Evolutionary conservation across 306 rosid species (phyloP).

Genomic region (Cicer yamashitae): DNA sequence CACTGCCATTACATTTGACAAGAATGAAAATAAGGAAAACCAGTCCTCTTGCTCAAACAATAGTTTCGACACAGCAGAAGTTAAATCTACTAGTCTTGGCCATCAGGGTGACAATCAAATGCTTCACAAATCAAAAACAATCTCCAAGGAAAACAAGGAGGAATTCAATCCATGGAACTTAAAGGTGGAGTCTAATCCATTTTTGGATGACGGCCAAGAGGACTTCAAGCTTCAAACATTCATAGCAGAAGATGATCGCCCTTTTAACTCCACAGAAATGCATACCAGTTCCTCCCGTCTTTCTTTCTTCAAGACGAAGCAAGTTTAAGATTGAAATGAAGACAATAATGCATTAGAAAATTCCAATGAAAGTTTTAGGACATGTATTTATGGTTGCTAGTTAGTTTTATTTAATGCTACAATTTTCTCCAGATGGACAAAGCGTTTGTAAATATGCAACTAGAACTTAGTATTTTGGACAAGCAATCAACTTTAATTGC

Average conservation of each 20-base stretch:
- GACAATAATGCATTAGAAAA: background rate
- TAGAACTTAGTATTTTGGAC: no score
- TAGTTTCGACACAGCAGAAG: conserved; percentile 39
- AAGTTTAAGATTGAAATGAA: background rate
- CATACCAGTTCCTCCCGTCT: conserved; percentile 48
- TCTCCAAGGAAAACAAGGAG: conserved; percentile 60
- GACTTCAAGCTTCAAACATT: conserved; percentile 30
- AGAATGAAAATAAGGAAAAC: conserved; percentile 51
- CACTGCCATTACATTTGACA: conserved; percentile 38
- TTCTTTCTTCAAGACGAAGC: conserved; percentile 49
- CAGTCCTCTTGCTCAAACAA: conserved; percentile 14
- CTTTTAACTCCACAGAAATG: conserved; percentile 52
- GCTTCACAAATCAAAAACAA: conserved; percentile 47
- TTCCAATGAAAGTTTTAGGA: background rate
- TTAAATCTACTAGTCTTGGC: conserved; percentile 1
- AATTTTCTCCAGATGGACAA: no score
- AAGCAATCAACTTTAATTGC: no score
- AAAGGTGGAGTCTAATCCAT: conserved; percentile 49
- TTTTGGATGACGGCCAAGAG: conserved; percentile 45
- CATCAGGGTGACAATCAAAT: conserved; percentile 23
- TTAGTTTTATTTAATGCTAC: no score
- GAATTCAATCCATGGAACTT: conserved; percentile 50
- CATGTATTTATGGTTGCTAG: no score
- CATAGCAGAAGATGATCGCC: conserved; percentile 60
- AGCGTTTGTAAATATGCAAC: no score